Conservation (phyloP, 2,329 filamentous ascomycete species). For the Trichoderma simmonsii region DNA sequence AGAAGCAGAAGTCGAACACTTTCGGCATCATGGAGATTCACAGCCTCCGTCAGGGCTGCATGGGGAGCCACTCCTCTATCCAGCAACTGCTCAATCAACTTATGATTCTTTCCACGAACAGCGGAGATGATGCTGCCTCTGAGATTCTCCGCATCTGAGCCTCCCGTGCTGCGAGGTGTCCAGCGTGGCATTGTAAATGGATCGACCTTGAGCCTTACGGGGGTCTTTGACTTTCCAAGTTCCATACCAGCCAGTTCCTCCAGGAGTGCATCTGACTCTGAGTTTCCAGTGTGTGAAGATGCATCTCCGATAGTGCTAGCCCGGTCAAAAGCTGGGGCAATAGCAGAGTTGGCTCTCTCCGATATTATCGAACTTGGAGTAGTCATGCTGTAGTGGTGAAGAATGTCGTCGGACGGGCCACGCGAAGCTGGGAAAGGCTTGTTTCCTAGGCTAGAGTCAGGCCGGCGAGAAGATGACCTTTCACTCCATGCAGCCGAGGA, state of each 20-base stretch:
- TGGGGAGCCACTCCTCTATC: slow-evolving; percentile 54
- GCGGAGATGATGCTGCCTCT: slow-evolving; percentile 48
- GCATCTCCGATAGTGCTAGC: slow-evolving; percentile 12
- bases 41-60: slow-evolving; percentile 51
- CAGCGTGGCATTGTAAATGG: slow-evolving; percentile 50
- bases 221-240: slow-evolving; percentile 1
- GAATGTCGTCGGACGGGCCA: background rate
- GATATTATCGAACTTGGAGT: background rate
- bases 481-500: slow-evolving; percentile 7
- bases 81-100: slow-evolving; percentile 54
- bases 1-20: slow-evolving; percentile 53
- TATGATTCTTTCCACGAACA: slow-evolving; percentile 55
- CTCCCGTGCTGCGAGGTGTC: slow-evolving; percentile 34
- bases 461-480: slow-evolving; percentile 3
- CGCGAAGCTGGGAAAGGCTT: background rate
- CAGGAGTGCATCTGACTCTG: slow-evolving; percentile 4
- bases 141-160: slow-evolving; percentile 21
- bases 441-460: slow-evolving; percentile 4
- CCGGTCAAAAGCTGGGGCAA: background rate
- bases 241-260: slow-evolving; percentile 7
- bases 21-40: slow-evolving; percentile 50
- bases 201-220: slow-evolving; percentile 44
- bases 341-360: background rate
- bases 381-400: slow-evolving; percentile 3
- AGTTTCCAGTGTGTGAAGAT: background rate